A percentile compares a stretch with the other conserved stretches of the same genome.
phyloP scores from a whole-genome alignment of 805 yeast genomes.

The Brettanomyces sp. region DNA sequence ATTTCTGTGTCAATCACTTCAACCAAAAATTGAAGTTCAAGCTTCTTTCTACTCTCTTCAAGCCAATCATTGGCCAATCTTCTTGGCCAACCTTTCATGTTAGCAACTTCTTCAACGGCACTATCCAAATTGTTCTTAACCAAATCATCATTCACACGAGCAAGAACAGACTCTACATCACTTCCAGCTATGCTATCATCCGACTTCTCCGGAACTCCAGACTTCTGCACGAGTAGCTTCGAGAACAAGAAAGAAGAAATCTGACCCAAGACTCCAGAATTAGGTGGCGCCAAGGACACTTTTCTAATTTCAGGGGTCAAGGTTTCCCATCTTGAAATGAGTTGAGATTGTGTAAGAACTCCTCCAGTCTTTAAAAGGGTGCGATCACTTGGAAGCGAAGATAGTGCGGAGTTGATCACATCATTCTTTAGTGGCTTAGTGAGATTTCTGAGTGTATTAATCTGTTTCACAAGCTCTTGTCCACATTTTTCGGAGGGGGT shows the following conservation, averaged over 20 bases:
- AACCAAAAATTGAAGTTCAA: conserved; percentile 78
- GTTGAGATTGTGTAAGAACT: conserved; percentile 68
- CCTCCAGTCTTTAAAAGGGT: conserved; percentile 37
- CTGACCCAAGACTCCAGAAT: conserved; percentile 93
- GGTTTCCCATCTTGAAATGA: conserved; percentile 69
- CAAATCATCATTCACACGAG: conserved; percentile 72
- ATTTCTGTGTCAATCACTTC: conserved; percentile 60
- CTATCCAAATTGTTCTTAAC: conserved; percentile 67
- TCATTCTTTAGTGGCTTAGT: conserved; percentile 28
- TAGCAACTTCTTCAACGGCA: conserved; percentile 89
- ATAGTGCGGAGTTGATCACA: conserved; percentile 31
- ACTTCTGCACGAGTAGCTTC: conserved; percentile 62
- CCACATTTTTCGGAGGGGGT: conserved; percentile 32
- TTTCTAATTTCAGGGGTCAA: conserved; percentile 81
- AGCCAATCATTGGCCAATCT: conserved; percentile 89
- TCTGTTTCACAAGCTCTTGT: conserved; percentile 37
- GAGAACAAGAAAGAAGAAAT: conserved; percentile 72
- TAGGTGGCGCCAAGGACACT: conserved; percentile 84
- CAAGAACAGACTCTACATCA: conserved; percentile 83
- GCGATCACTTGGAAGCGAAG: conserved; percentile 33
- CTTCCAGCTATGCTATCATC: conserved; percentile 39
- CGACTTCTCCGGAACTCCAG: conserved; percentile 51
- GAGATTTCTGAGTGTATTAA: conserved; percentile 27
- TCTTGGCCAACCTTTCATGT: conserved; percentile 89
- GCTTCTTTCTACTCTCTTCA: conserved; percentile 75